Conservation (phyloP, 441 rosid genomes). For the Hypseocharis bilobata region DNA sequence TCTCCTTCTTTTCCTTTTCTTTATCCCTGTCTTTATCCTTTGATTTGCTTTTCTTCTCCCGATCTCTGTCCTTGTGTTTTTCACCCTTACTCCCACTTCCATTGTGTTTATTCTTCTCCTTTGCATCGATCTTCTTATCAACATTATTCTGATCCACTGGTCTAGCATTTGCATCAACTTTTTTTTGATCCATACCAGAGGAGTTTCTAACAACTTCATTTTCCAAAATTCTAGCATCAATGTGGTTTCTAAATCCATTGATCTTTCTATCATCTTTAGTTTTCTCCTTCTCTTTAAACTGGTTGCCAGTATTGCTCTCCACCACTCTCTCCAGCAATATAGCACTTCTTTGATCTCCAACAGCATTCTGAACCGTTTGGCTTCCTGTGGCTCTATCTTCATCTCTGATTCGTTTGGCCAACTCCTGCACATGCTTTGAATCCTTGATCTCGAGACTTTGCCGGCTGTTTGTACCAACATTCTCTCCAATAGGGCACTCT, state of each 20-base stretch:
- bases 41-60: conserved; percentile 28
- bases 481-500: conserved; percentile 26
- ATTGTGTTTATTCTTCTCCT: conserved; percentile 32
- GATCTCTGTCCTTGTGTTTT: conserved; percentile 32
- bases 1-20: conserved; percentile 41
- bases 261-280: conserved; percentile 31
- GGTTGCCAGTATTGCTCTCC: conserved; percentile 19
- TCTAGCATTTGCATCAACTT: conserved; percentile 29
- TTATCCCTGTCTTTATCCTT: conserved; percentile 31
- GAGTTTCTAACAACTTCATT: conserved; percentile 22
- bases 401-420: conserved; percentile 44
- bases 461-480: conserved; percentile 23
- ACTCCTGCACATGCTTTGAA: conserved; percentile 38
- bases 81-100: conserved; percentile 30
- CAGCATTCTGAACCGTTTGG: conserved; percentile 31
- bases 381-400: conserved; percentile 48
- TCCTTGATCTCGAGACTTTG: conserved; percentile 31
- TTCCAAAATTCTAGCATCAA: conserved; percentile 27
- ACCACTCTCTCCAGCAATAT: conserved; percentile 21
- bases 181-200: conserved; percentile 29
- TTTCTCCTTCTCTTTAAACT: conserved; percentile 26
- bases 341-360: conserved; percentile 24
- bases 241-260: conserved; percentile 26
- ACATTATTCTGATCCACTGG: conserved; percentile 32
- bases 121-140: conserved; percentile 27